These are phyloP conservation scores for Rheum nobile DNA, from an alignment of 148 eudicot species.

Conservation along the genomic window DNA sequence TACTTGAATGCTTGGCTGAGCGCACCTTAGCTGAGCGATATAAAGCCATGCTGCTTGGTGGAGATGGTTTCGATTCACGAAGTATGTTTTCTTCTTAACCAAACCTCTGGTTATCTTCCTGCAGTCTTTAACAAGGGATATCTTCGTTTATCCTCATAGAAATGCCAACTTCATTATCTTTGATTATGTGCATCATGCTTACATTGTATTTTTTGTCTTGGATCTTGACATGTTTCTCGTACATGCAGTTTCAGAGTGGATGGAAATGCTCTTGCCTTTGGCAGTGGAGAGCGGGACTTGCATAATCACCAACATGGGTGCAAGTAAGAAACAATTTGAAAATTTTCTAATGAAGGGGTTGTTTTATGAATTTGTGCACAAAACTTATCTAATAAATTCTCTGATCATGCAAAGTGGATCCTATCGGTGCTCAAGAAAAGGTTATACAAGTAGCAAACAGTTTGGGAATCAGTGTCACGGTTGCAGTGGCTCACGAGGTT, in stretches of 20 bases:
- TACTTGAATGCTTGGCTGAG: conserved; percentile 96
- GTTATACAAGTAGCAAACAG: conserved; percentile 57
- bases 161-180: too few relatives aligned
- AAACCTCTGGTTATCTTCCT: background rate
- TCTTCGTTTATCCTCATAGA: background rate
- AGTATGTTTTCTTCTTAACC: conserved; percentile 37
- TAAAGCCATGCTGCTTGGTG: conserved; percentile 58
- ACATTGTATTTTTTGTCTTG: background rate
- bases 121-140: background rate
- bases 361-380: background rate
- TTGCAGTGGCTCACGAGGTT: conserved; percentile 62
- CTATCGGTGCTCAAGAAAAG: conserved; percentile 71
- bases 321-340: conserved; percentile 42
- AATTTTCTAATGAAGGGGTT: conserved; percentile 3
- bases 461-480: conserved; percentile 46
- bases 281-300: conserved; percentile 76
- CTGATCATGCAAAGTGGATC: conserved; percentile 33
- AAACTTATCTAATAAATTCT: conserved; percentile 7
- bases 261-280: conserved; percentile 84
- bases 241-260: conserved; percentile 87
- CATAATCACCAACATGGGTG: conserved; percentile 99
- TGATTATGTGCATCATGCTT: background rate
- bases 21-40: conserved; percentile 86
- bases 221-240: background rate
- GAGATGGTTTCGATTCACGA: conserved; percentile 78